Evolutionary conservation across 768 basidiomycete genomes (phyloP), one percentile per base, ranked within the genome.

Genomic region (Kondoa malvinella): DNA sequence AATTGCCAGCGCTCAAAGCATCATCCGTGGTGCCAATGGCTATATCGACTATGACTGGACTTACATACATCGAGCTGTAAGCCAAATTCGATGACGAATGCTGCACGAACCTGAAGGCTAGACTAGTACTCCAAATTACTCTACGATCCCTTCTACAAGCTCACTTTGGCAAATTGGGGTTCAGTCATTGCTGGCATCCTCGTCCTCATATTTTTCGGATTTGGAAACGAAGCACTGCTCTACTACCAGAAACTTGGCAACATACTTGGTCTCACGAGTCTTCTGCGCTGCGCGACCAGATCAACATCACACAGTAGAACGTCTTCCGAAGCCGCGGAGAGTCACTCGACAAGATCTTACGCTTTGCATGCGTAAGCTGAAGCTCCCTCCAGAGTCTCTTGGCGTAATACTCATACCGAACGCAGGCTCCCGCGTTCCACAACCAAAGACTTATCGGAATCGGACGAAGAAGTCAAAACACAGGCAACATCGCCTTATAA

Each of bases 201-300:
- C 15, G 67, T 68, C 34, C 63, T 66, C 3, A 64, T 65, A 3
- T 68, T 68, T 31, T 68, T 68, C 34, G 67, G 67, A 16, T 68
- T 68, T 30, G 63, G 67, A 15, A 66, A 26, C 32, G 67, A 68
- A 33, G 62, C 67, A n/a, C n/a, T 65, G n/a, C 29, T 27, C 2
- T 68, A 68, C 50, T 68, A 68, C 50, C 8, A 32, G 21, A 66
- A 25, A 31, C 67, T 57, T 14, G 21, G 62, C 21, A 26, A 26
- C 15, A 31, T 21, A 25, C 30, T 68, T 40, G 63, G 63, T 16
- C 27, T 65, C 40, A 8, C 8, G 40, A 50, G 40, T 50, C 21
- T 50, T 8, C 12, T 50, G n/a, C n/a, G n/a, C n/a, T n/a, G n/a
- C n/a, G n/a, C n/a, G n/a, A n/a, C n/a, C n/a, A n/a, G n/a, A n/a